Base-by-base conservation (phyloP, 2,329 filamentous ascomycete species). In the Sarocladiaceae sp. region DNA sequence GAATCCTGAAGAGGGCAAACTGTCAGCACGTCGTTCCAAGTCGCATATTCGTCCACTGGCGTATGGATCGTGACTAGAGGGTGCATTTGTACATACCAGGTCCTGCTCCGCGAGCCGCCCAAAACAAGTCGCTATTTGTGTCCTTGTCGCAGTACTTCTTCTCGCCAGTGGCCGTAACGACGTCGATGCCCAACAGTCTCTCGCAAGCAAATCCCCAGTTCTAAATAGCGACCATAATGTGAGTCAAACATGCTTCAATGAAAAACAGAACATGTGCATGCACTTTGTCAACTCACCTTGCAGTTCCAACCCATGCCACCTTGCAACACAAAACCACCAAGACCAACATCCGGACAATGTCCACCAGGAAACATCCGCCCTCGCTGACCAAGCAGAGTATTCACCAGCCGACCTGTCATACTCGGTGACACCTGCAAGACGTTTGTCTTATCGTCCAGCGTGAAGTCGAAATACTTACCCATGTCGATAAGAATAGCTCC, bases 221-320 rank as follows among this genome's bases (percentile, higher is more conserved):
- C 74, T 76, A 50, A 11, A 22, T 17, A 31, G 3, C 13, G n/a
- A 13, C 17, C n/a, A 47, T 26, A n/a, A 23, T 53, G 7, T n/a
- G 23, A 18, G 33, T 18, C 7, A 12, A 7, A 12, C 6, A 23
- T 40, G 8, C 6, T 36, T 8, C 33, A 36, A 12, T 22, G 2
- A 44, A 22, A 23, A 22, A 22, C 2, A 28, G 22, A 11, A 26
- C 3, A 36, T n/a, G 15, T 8, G 15, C 7, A 36, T 5, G 7
- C 7, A 5, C 15, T 36, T 5, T 40, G 4, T 20, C 17, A 12
- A 60, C 68, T 52, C 54, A 76, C 74, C 60, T 71, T 74, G 57
- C 74, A 79, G 57, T 79, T 80, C 78, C 78, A 82, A 0, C 78
- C 78, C 75, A 81, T 80, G 1, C 78, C 78, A 0, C 78, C 79